Evolutionary conservation across 176 grass and related monocot genomes (phyloP), one percentile per base, ranked within the genome.

Genomic region (Hyparrhenia diplandra): DNA sequence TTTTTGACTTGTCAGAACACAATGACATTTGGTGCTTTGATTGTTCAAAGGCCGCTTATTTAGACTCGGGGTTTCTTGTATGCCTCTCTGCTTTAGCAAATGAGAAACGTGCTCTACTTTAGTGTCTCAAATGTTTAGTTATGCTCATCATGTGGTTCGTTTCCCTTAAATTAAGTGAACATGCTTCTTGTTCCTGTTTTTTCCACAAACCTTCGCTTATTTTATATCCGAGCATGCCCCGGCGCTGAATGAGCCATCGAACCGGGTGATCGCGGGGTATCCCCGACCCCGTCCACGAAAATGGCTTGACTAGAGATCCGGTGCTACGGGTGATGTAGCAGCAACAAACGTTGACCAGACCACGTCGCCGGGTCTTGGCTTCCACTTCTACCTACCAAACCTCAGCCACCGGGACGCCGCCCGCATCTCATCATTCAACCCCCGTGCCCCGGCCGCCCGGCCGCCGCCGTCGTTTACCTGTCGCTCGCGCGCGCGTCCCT

Each of bases 381-480:
- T 2, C 55, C 54, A 10, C 54, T 58, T 24, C n/a, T 13, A 21
- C 21, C 64, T 31, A 63, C 29, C 54, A n/a, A n/a, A 10, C 75
- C 54, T 25, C 49, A 0, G 11, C 17, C 42, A 12, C 14, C 61
- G 60, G 3, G 37, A 21, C 57, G 35, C 35, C 35, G 55, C 37
- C 54, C 8, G 23, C 31, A 16, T 13, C 55, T 25, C 4, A n/a
- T n/a, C n/a, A n/a, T 83, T 87, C 74, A 74, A 83, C 86, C 45
- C 86, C 27, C 28, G 36, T 74, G 86, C 41, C 66, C 8, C n/a
- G n/a, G n/a, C n/a, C n/a, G n/a, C n/a, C n/a, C n/a, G 2, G 79
- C 66, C 65, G 39, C 8, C 0, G 80, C 66, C 66, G 39, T 29
- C 77, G 77, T 75, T 67, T 32, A 81, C 61, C 47, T 20, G 59